A percentile compares a stretch with the other conserved stretches of the same genome.
Evolutionary conservation across 441 rosid genomes (phyloP).

Genomic region (Pelargonium myrrhifolium): DNA sequence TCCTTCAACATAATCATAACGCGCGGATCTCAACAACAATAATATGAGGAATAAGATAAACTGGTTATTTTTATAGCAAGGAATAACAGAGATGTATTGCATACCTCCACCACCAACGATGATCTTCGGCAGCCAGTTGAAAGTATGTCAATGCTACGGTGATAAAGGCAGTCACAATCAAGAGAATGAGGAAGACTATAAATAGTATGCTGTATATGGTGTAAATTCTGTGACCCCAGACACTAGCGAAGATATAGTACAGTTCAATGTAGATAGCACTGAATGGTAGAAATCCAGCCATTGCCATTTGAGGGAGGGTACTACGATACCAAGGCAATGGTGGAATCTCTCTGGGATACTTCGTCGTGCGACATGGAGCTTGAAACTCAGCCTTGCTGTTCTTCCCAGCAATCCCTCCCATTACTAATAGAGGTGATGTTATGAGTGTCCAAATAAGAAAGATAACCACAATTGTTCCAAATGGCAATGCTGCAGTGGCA

Average conservation of each 20-base stretch:
- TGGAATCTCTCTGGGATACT: conserved; percentile 29
- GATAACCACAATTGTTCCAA: conserved; percentile 25
- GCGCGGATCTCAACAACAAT: no score
- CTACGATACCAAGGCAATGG: conserved; percentile 27
- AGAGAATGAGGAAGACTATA: conserved; percentile 23
- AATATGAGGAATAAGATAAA: no score
- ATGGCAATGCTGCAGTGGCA: conserved; percentile 26
- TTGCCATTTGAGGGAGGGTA: conserved; percentile 25
- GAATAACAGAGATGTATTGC: neutral
- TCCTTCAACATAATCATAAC: no score
- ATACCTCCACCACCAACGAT: conserved; percentile 31
- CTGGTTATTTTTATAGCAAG: neutral
- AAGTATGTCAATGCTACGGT: conserved; percentile 29
- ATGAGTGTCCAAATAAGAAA: conserved; percentile 28
- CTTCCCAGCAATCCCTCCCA: conserved; percentile 31
- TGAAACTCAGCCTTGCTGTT: conserved; percentile 28
- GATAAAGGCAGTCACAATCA: conserved; percentile 28
- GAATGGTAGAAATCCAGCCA: conserved; percentile 29
- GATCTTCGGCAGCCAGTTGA: conserved; percentile 28
- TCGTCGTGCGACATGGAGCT: conserved; percentile 29
- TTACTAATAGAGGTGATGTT: conserved; percentile 24
- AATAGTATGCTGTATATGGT: conserved; percentile 25
- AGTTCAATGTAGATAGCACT: conserved; percentile 29
- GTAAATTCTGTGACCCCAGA: conserved; percentile 27
- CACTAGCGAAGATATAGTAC: conserved; percentile 26